These are phyloP conservation scores for Ogataea ganodermae DNA, from an alignment of 805 yeast species.

Conservation along the genomic window DNA sequence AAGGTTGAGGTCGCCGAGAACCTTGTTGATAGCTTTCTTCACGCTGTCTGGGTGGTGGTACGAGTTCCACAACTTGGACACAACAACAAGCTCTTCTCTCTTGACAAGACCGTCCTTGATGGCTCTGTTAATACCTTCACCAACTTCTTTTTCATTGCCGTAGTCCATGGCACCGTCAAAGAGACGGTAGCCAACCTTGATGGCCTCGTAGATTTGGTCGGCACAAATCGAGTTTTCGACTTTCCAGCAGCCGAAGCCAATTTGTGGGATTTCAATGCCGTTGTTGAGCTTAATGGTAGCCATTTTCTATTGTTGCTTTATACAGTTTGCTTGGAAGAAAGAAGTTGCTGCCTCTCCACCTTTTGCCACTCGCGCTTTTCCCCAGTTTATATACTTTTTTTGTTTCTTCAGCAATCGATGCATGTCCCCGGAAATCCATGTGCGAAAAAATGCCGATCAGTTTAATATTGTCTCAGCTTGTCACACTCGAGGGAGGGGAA, in stretches of 20 bases:
- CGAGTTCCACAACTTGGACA: conserved; percentile 86
- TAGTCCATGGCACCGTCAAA: conserved; percentile 74
- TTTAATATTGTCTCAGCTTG: neutral
- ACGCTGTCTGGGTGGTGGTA: conserved; percentile 80
- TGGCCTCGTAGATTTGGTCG: conserved; percentile 70
- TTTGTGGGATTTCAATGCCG: conserved; percentile 47
- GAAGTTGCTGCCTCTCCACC: neutral
- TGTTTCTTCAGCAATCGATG: neutral
- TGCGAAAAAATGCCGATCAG: neutral
- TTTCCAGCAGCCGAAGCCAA: conserved; percentile 63
- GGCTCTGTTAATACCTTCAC: conserved; percentile 57
- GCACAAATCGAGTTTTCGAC: conserved; percentile 50
- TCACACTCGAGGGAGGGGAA: too few species aligned
- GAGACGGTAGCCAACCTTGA: conserved; percentile 78
- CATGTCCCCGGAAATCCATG: neutral
- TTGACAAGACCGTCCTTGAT: conserved; percentile 68
- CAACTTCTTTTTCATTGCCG: conserved; percentile 71
- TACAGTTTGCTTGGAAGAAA: neutral
- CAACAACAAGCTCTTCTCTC: conserved; percentile 75
- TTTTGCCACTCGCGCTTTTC: neutral
- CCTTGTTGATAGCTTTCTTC: conserved; percentile 60
- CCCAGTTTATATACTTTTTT: conserved; percentile 1
- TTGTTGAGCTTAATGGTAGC: conserved; percentile 31
- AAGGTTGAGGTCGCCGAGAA: conserved; percentile 67
- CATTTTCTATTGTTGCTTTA: conserved; percentile 12